Percentiles rank a stretch among this genome's conserved stretches.
Conservation (phyloP, 192 early-diverging fungal genomes). For the Coemansia sp. region DNA sequence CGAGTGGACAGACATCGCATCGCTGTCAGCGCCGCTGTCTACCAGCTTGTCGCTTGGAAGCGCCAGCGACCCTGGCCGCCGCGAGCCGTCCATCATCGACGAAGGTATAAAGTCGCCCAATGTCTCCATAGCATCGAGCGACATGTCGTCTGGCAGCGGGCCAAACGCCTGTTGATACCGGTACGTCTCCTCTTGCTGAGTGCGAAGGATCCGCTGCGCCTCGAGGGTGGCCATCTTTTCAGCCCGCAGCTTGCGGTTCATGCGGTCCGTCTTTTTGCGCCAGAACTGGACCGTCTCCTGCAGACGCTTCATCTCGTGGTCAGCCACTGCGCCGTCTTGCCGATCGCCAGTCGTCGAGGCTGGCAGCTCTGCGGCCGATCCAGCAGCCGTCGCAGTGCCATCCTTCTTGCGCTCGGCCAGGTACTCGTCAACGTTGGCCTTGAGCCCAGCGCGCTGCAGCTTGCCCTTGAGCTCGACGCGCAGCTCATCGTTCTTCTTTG, state of each 20-base stretch:
- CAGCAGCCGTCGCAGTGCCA: not conserved
- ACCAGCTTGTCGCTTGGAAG: not conserved
- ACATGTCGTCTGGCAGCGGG: conserved; percentile 26
- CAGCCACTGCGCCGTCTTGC: conserved; percentile 10
- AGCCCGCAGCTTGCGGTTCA: conserved; percentile 37
- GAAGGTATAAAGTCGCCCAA: conserved; percentile 32
- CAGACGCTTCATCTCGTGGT: conserved; percentile 33
- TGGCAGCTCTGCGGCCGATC: not conserved
- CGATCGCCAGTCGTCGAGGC: not conserved
- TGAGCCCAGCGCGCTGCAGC: conserved; percentile 55
- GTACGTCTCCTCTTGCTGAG: conserved; percentile 43
- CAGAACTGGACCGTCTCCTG: conserved; percentile 44
- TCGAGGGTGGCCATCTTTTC: conserved; percentile 29
- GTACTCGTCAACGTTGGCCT: conserved; percentile 55
- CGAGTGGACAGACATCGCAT: conserved; percentile 5
- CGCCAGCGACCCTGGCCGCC: conserved; percentile 3
- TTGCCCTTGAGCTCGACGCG: conserved; percentile 57
- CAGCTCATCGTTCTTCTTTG: conserved; percentile 63
- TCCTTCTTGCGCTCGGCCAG: conserved; percentile 31
- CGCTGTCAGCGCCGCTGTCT: conserved; percentile 12
- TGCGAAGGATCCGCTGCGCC: conserved; percentile 27
- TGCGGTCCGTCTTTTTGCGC: conserved; percentile 44
- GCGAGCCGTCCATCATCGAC: not conserved
- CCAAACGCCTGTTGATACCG: conserved; percentile 47
- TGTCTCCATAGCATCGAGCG: conserved; percentile 22